These are phyloP conservation scores for Fraxinus baroniana DNA, from an alignment of 305 asterid species.

Conservation along the genomic window DNA sequence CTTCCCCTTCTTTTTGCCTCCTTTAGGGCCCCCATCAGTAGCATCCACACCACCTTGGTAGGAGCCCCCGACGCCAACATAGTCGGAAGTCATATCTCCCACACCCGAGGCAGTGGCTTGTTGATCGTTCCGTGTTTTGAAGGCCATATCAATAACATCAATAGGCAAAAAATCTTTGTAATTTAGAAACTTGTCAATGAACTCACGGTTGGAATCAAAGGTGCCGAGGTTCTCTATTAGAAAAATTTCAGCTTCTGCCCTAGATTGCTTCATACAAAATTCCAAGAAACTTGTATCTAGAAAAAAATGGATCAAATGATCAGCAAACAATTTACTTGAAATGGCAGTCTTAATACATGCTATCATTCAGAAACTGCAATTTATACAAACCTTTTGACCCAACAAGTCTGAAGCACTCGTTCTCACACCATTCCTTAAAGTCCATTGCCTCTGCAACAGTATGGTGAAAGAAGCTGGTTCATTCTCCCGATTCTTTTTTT, in stretches of 20 bases:
- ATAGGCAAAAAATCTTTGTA: slow-evolving; percentile 70
- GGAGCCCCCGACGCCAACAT: slow-evolving; percentile 30
- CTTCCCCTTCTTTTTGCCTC: slow-evolving; percentile 63
- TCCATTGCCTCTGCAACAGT: slow-evolving; percentile 77
- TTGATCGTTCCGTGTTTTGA: slow-evolving; percentile 46
- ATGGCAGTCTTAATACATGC: not conserved
- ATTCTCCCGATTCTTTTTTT: not conserved
- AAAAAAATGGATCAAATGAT: slow-evolving; percentile 18
- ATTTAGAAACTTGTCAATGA: slow-evolving; percentile 71
- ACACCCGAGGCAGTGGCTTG: slow-evolving; percentile 35
- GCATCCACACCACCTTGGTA: slow-evolving; percentile 28
- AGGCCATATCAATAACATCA: slow-evolving; percentile 70
- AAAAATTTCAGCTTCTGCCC: slow-evolving; percentile 78
- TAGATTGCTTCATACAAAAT: slow-evolving; percentile 67
- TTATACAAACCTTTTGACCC: slow-evolving; percentile 59
- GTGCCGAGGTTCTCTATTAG: slow-evolving; percentile 71
- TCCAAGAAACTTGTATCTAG: slow-evolving; percentile 75
- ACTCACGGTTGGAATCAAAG: slow-evolving; percentile 69
- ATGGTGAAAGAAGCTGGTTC: slow-evolving; percentile 4
- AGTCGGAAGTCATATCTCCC: slow-evolving; percentile 41
- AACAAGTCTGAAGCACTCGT: slow-evolving; percentile 74
- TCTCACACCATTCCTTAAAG: slow-evolving; percentile 93
- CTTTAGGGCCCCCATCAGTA: slow-evolving; percentile 44
- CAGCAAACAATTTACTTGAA: not conserved
- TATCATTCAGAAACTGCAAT: not conserved